These are phyloP conservation scores for Cupressus sempervirens DNA, from an alignment of 75 land plant genomes.

Conservation along the genomic window DNA sequence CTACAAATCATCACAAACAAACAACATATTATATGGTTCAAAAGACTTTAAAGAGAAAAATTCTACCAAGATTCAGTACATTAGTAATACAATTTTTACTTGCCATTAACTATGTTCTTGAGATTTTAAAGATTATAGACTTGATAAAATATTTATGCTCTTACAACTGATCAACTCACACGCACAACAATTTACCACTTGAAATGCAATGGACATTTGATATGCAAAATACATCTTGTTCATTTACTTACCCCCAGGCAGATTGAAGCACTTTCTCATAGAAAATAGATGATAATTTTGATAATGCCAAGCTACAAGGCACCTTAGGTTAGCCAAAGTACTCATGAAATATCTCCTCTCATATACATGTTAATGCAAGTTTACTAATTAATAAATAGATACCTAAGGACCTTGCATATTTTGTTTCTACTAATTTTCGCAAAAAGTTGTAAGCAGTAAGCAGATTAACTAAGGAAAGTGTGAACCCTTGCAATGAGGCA, in stretches of 20 bases:
- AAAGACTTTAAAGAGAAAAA: background rate
- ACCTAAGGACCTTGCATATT: constrained; percentile 76
- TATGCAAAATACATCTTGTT: background rate
- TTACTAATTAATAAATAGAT: background rate
- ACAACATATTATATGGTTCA: background rate
- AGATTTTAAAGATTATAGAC: background rate
- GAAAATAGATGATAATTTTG: constrained; percentile 92
- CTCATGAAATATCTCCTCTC: background rate
- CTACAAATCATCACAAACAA: constrained; percentile 29
- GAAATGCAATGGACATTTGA: background rate
- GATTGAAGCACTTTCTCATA: constrained; percentile 86
- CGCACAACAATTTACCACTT: background rate
- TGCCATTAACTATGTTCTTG: constrained; percentile 1
- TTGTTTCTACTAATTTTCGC: too few species aligned
- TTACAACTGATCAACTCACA: background rate
- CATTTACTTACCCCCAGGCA: constrained; percentile 81
- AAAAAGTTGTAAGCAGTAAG: too few species aligned
- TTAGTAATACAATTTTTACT: background rate
- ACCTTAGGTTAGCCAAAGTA: background rate
- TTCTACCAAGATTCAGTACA: background rate
- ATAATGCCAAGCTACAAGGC: constrained; percentile 83
- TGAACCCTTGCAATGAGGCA: too few species aligned
- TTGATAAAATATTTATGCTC: background rate
- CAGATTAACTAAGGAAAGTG: too few species aligned
- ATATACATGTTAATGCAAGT: background rate